Percentiles rank a stretch among this genome's conserved stretches.
phyloP scores from a whole-genome alignment of 1,284 basidiomycete species.

The Omphalotus olearius region DNA sequence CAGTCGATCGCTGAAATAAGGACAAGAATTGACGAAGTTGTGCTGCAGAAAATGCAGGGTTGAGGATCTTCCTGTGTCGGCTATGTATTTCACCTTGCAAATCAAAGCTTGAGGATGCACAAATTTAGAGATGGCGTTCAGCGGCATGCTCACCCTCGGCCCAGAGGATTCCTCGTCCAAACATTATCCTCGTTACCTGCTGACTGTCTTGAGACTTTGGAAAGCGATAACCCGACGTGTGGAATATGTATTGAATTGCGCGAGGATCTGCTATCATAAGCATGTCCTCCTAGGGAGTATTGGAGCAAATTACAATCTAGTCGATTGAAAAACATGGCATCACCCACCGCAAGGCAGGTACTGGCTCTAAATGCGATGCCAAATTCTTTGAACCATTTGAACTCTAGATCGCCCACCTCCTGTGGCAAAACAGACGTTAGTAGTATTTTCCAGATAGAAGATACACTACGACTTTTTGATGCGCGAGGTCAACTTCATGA shows the following conservation, averaged over 20 bases:
- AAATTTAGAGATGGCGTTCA: not conserved
- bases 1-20: conserved; percentile 11
- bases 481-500: conserved; percentile 16
- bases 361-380: conserved; percentile 26
- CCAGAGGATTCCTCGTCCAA: conserved; percentile 13
- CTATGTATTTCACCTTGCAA: conserved; percentile 12
- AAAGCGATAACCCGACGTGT: conserved; percentile 9
- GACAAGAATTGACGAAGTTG: conserved; percentile 12
- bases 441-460: not conserved
- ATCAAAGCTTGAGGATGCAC: too few species aligned
- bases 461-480: conserved; percentile 15
- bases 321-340: not conserved
- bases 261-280: conserved; percentile 9
- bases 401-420: conserved; percentile 28
- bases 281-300: conserved; percentile 8
- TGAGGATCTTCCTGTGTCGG: conserved; percentile 18
- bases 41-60: conserved; percentile 19
- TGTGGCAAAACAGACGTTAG: not conserved
- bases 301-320: not conserved
- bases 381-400: conserved; percentile 26
- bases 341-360: conserved; percentile 24
- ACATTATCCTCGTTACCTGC: conserved; percentile 1
- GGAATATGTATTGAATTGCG: conserved; percentile 6
- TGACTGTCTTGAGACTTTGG: conserved; percentile 10
- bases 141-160: conserved; percentile 7